Percentiles rank a stretch among this genome's conserved stretches.
These are phyloP conservation scores for Epichloe baconii DNA, from an alignment of 2,329 filamentous ascomycete species.

Conservation along the genomic window DNA sequence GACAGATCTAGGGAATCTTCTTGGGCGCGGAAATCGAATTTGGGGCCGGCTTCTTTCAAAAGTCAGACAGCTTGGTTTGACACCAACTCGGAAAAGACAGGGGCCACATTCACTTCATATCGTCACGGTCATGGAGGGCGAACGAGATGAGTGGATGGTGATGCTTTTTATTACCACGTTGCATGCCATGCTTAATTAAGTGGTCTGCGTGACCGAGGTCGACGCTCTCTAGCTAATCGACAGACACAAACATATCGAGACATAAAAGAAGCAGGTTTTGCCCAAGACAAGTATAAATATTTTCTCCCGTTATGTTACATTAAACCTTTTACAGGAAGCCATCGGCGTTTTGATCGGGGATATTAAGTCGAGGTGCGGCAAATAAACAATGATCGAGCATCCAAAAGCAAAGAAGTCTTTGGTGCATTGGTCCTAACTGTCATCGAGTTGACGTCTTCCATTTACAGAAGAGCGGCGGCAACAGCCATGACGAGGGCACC, in stretches of 20 bases:
- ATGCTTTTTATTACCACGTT: background rate
- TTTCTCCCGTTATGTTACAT: constrained; percentile 2
- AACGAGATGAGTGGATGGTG: background rate
- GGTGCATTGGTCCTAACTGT: background rate
- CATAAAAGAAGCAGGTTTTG: background rate
- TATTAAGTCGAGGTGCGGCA: background rate
- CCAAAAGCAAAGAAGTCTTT: background rate
- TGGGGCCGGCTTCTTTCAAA: too few relatives aligned
- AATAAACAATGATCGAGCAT: background rate
- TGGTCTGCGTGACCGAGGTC: background rate
- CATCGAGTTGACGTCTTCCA: background rate
- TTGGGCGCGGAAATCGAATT: too few relatives aligned
- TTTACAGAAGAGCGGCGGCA: constrained; percentile 6
- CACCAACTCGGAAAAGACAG: too few relatives aligned
- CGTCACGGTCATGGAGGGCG: background rate
- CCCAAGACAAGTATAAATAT: background rate
- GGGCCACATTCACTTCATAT: background rate
- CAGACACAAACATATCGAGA: background rate
- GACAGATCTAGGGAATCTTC: too few relatives aligned
- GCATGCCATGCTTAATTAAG: background rate
- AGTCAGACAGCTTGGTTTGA: too few relatives aligned
- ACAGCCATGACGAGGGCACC: constrained; percentile 9
- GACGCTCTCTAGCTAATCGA: constrained; percentile 1
- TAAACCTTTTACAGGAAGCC: background rate
- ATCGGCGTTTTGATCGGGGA: background rate